Evolutionary conservation across 768 basidiomycete genomes (phyloP).

Genomic region (Phanerochaete sordida): DNA sequence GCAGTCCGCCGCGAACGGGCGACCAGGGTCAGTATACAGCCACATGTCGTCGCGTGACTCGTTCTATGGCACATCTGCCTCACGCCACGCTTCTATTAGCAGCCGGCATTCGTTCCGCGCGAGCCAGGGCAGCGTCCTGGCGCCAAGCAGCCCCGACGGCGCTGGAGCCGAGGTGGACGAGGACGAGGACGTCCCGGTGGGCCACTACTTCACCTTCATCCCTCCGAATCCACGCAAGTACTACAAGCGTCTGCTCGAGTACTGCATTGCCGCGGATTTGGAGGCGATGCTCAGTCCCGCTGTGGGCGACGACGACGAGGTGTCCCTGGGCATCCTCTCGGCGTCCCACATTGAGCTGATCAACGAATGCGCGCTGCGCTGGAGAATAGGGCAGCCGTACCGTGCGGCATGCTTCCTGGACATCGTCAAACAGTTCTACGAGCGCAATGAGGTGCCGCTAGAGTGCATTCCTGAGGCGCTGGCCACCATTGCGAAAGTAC

Average conservation of each 20-base stretch:
- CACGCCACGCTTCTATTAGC: conserved; percentile 60
- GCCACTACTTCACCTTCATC: conserved; percentile 84
- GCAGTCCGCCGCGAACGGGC: conserved; percentile 28
- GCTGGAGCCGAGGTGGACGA: conserved; percentile 41
- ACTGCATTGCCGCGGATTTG: conserved; percentile 80
- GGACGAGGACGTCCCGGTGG: conserved; percentile 69
- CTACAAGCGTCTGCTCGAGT: conserved; percentile 81
- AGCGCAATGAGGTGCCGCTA: conserved; percentile 86
- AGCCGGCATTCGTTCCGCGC: conserved; percentile 57
- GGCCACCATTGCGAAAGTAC: conserved; percentile 63
- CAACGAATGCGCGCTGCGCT: conserved; percentile 83
- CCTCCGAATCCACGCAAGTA: conserved; percentile 83
- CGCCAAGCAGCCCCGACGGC: conserved; percentile 30
- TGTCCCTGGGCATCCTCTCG: conserved; percentile 88
- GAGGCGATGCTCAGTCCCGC: conserved; percentile 87
- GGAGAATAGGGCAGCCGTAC: conserved; percentile 83
- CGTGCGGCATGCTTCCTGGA: conserved; percentile 80
- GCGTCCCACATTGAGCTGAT: conserved; percentile 75
- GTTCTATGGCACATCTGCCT: conserved; percentile 14
- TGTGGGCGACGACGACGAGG: conserved; percentile 94
- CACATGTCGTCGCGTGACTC: conserved; percentile 21
- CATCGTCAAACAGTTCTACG: conserved; percentile 81
- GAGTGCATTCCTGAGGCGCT: conserved; percentile 94
- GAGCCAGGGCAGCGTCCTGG: conserved; percentile 21
- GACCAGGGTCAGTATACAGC: conserved; percentile 60